Percentiles rank a stretch among this genome's conserved stretches.
Conservation (phyloP, 371 early-diverging fungal genomes). For the Mucor lusitanicus region DNA sequence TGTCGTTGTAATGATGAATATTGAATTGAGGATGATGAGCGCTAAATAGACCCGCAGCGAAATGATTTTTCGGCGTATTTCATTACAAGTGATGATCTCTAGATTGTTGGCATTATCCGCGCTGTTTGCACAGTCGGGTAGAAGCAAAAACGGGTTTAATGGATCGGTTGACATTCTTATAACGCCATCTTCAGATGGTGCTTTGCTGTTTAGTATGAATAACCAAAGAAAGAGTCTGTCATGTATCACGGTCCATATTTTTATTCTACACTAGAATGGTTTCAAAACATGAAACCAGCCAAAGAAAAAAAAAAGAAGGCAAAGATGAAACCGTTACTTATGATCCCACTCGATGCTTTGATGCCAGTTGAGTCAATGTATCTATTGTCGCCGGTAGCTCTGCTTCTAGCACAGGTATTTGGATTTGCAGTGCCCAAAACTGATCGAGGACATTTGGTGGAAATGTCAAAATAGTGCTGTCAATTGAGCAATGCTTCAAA, state of each 20-base stretch:
- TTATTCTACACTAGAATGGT: not conserved
- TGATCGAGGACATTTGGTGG: constrained; percentile 8
- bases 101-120: not conserved
- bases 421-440: constrained; percentile 16
- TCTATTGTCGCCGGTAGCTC: not conserved
- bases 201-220: too few relatives aligned
- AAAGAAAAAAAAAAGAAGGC: not conserved
- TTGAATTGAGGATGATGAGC: constrained; percentile 5
- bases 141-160: constrained; percentile 1
- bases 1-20: constrained; percentile 13
- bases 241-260: too few relatives aligned
- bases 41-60: constrained; percentile 13
- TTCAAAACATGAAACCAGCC: not conserved
- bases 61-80: constrained; percentile 4
- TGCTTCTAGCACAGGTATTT: constrained; percentile 8
- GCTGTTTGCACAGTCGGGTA: constrained; percentile 6
- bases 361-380: not conserved
- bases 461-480: not conserved
- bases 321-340: not conserved
- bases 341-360: not conserved
- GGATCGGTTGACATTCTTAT: not conserved
- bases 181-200: not conserved
- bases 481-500: not conserved
- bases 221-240: too few relatives aligned
- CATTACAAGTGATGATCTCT: not conserved